Percentiles rank a stretch among this genome's conserved stretches.
Evolutionary conservation across 169 alveolate genomes (phyloP).

Genomic region (Eimeria brunetti): DNA sequence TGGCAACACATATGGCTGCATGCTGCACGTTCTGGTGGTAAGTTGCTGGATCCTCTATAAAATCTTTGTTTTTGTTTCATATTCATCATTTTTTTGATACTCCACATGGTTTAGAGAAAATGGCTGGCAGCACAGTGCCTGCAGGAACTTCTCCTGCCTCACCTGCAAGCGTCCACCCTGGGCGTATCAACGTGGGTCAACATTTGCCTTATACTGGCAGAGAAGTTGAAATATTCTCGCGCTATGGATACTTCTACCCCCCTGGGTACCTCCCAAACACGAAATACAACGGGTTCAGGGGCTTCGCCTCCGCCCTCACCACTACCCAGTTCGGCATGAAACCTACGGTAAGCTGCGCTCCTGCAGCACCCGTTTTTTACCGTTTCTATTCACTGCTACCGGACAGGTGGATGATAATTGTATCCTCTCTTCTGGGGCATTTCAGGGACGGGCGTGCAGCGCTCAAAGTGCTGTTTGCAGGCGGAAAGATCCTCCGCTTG

Average conservation of each 20-base stretch:
- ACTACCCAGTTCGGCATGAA: slow-evolving; percentile 39
- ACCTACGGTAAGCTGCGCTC: neutral
- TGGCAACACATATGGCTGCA: neutral
- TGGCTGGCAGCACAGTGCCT: slow-evolving; percentile 6
- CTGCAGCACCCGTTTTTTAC: neutral
- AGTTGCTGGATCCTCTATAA: neutral
- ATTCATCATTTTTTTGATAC: neutral
- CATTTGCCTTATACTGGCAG: slow-evolving; percentile 80
- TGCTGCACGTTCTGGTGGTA: neutral
- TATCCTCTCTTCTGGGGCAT: no score
- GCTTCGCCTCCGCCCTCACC: slow-evolving; percentile 21
- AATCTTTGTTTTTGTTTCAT: neutral
- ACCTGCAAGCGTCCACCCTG: slow-evolving; percentile 41
- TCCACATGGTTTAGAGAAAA: slow-evolving; percentile 23
- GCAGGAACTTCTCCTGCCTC: slow-evolving; percentile 43
- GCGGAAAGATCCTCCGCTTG: neutral
- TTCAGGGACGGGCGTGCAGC: neutral
- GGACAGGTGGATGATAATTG: neutral
- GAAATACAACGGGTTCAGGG: neutral
- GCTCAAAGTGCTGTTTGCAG: neutral
- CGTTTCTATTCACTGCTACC: neutral
- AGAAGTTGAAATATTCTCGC: slow-evolving; percentile 76
- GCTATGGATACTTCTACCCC: slow-evolving; percentile 67
- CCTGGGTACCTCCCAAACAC: slow-evolving; percentile 78
- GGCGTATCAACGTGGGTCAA: slow-evolving; percentile 69